phyloP scores from a whole-genome alignment of 2,329 filamentous ascomycete species.

The Myrmaecium sp. region DNA sequence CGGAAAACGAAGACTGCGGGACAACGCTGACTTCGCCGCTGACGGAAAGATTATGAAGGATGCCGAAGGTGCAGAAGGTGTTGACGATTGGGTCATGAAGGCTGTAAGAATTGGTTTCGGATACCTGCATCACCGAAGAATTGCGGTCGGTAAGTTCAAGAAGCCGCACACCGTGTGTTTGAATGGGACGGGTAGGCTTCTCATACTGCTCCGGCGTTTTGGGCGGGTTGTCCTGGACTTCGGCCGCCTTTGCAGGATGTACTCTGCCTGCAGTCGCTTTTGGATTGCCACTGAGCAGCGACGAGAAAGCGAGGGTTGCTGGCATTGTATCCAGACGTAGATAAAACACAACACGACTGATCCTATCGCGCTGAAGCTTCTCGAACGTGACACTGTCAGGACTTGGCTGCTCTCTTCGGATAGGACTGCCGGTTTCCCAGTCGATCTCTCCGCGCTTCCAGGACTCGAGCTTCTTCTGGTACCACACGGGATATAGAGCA shows the following conservation, averaged over 20 bases:
- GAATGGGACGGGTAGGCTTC: constrained; percentile 33
- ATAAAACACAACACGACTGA: constrained; percentile 59
- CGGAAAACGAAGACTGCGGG: constrained; percentile 60
- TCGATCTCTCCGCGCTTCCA: constrained; percentile 81
- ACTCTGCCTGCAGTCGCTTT: constrained; percentile 22
- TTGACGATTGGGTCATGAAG: constrained; percentile 68
- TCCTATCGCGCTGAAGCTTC: constrained; percentile 32
- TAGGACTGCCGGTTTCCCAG: constrained; percentile 52
- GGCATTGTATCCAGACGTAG: constrained; percentile 74
- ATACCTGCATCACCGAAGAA: constrained; percentile 88
- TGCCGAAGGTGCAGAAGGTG: constrained; percentile 75
- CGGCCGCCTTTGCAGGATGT: constrained; percentile 19
- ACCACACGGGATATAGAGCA: constrained; percentile 59
- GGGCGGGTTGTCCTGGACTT: constrained; percentile 7
- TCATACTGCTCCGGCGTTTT: constrained; percentile 3
- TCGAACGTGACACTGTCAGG: constrained; percentile 25
- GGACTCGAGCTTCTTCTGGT: constrained; percentile 53
- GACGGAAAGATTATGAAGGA: constrained; percentile 66
- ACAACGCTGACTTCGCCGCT: constrained; percentile 69
- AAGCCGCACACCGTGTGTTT: constrained; percentile 72
- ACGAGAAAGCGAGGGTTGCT: constrained; percentile 65
- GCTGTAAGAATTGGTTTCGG: constrained; percentile 55
- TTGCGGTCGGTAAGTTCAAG: constrained; percentile 80
- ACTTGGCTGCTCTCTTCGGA: constrained; percentile 10
- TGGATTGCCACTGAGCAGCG: constrained; percentile 46